phyloP scores from a whole-genome alignment of 257 asterid species.

The Solanum dulcamara region DNA sequence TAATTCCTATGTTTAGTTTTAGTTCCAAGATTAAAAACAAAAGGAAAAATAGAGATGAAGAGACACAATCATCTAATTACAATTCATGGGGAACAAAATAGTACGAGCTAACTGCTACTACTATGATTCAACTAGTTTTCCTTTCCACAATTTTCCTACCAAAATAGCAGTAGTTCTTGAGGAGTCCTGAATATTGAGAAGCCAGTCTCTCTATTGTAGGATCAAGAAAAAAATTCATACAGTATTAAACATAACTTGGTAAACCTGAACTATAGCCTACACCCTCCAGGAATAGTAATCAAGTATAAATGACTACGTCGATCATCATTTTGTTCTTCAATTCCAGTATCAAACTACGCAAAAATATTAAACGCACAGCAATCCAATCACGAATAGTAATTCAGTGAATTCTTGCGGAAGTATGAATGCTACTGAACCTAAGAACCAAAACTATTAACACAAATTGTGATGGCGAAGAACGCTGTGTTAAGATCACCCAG shows the following conservation, averaged over 20 bases:
- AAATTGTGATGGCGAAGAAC: neutral
- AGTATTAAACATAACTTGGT: neutral
- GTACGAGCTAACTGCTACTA: neutral
- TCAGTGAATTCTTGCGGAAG: neutral
- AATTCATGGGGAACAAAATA: neutral
- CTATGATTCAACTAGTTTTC: neutral
- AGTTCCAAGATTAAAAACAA: neutral
- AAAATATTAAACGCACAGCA: neutral
- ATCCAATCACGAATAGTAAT: neutral
- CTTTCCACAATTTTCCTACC: neutral
- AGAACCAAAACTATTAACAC: neutral
- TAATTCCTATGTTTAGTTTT: neutral
- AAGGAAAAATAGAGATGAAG: neutral
- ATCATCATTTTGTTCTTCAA: neutral
- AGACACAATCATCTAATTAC: neutral
- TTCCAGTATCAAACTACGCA: neutral
- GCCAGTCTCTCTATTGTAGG: neutral
- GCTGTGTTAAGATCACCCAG: neutral
- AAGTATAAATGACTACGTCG: neutral
- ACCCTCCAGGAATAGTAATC: neutral
- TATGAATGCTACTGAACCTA: neutral
- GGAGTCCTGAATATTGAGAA: neutral
- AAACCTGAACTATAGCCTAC: neutral
- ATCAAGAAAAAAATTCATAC: neutral
- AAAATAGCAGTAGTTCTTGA: neutral